Conservation (phyloP, 371 early-diverging fungal species). For the Mucor irregularis region DNA sequence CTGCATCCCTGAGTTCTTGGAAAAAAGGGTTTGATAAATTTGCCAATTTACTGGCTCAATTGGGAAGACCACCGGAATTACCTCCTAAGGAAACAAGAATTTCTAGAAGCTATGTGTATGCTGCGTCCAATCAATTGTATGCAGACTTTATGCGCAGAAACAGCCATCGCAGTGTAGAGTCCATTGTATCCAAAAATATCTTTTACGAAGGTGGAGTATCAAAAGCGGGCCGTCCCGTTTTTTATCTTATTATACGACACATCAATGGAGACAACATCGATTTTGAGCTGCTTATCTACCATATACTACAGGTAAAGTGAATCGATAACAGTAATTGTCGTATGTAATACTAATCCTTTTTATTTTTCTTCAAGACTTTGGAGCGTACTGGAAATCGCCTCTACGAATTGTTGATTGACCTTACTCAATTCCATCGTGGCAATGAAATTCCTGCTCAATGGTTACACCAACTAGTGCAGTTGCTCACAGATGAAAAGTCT, state of each 20-base stretch:
- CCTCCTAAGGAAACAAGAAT: slow-evolving; percentile 23
- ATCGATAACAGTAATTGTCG: too few species aligned
- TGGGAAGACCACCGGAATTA: slow-evolving; percentile 70
- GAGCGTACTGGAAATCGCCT: slow-evolving; percentile 53
- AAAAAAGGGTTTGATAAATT: slow-evolving; percentile 70
- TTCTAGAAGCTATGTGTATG: slow-evolving; percentile 29
- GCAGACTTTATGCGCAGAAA: slow-evolving; percentile 78
- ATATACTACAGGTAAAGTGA: slow-evolving; percentile 58
- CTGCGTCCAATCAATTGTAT: slow-evolving; percentile 56
- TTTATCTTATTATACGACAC: slow-evolving; percentile 80
- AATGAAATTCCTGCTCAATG: slow-evolving; percentile 79
- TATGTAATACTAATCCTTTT: slow-evolving; percentile 24
- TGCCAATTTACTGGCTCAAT: slow-evolving; percentile 76
- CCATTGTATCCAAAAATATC: slow-evolving; percentile 59
- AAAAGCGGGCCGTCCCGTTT: slow-evolving; percentile 72
- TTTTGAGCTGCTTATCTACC: slow-evolving; percentile 77
- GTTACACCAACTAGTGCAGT: slow-evolving; percentile 66
- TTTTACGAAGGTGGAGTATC: slow-evolving; percentile 81
- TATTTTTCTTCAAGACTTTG: slow-evolving; percentile 32
- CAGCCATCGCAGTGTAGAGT: slow-evolving; percentile 58
- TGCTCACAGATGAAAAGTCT: slow-evolving; percentile 62
- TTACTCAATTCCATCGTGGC: slow-evolving; percentile 68
- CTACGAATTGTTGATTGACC: slow-evolving; percentile 79
- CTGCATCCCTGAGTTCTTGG: slow-evolving; percentile 18
- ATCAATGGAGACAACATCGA: slow-evolving; percentile 72